These are phyloP conservation scores for Salvia miltiorrhiza DNA, from an alignment of 257 asterid genomes.

Conservation along the genomic window DNA sequence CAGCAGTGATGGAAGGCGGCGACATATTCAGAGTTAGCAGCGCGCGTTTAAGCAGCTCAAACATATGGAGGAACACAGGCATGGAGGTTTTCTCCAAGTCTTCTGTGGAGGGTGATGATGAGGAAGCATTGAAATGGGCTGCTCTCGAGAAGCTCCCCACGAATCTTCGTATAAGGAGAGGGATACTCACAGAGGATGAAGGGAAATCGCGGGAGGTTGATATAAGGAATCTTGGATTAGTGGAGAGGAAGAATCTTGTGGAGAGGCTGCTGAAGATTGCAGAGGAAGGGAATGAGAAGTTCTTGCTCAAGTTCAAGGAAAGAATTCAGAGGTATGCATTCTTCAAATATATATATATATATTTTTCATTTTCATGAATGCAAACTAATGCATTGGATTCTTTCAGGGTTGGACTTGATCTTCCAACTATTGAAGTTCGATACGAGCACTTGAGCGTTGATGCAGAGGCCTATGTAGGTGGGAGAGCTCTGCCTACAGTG, in stretches of 20 bases:
- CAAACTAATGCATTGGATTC: not conserved
- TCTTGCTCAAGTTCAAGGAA: slow-evolving; percentile 59
- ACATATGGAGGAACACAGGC: slow-evolving; percentile 72
- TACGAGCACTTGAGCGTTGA: slow-evolving; percentile 73
- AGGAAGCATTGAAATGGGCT: slow-evolving; percentile 90
- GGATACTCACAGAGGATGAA: slow-evolving; percentile 49
- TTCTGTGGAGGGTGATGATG: slow-evolving; percentile 60
- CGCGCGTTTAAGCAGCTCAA: slow-evolving; percentile 62
- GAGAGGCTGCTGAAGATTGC: slow-evolving; percentile 64
- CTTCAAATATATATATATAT: not conserved
- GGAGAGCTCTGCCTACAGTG: slow-evolving; percentile 82
- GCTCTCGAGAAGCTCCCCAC: slow-evolving; percentile 84
- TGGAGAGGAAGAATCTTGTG: slow-evolving; percentile 57
- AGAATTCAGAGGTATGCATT: slow-evolving; percentile 73
- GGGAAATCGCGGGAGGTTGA: slow-evolving; percentile 62
- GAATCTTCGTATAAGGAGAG: slow-evolving; percentile 59
- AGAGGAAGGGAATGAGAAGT: slow-evolving; percentile 83
- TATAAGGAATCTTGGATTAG: slow-evolving; percentile 52
- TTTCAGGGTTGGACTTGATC: slow-evolving; percentile 71
- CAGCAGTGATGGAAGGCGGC: slow-evolving; percentile 48
- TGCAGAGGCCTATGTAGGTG: slow-evolving; percentile 77
- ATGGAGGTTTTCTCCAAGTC: slow-evolving; percentile 63
- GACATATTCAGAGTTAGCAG: slow-evolving; percentile 47
- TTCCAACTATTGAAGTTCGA: slow-evolving; percentile 82
- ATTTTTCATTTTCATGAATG: not conserved